phyloP scores from a whole-genome alignment of 306 rosid genomes.

The Medicago truncatula region DNA sequence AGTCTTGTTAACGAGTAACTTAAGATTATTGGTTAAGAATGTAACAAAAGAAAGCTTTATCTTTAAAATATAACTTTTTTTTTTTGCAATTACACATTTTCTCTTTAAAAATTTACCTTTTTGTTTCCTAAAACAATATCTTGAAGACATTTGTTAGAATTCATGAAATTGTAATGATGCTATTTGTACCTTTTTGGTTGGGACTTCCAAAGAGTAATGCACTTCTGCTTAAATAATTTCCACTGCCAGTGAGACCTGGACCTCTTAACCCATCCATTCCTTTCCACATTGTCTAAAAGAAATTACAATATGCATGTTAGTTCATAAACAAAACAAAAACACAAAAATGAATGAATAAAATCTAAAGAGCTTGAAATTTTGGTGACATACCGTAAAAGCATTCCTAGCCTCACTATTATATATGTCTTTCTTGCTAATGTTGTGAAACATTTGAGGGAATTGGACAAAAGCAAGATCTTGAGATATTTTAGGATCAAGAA shows the following conservation, averaged over 20 bases:
- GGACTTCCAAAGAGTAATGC: constrained; percentile 53
- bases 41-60: too few relatives aligned
- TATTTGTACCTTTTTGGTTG: constrained; percentile 45
- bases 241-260: constrained; percentile 56
- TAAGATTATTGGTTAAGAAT: too few relatives aligned
- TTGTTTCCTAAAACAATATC: too few relatives aligned
- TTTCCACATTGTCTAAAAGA: constrained; percentile 55
- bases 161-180: too few relatives aligned
- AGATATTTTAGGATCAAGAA: constrained; percentile 56
- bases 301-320: background rate
- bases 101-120: too few relatives aligned
- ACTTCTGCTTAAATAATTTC: constrained; percentile 51
- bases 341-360: background rate
- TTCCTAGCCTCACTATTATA: constrained; percentile 50
- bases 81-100: too few relatives aligned
- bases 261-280: constrained; percentile 63
- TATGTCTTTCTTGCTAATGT: constrained; percentile 56
- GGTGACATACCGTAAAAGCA: constrained; percentile 47
- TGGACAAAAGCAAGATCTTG: constrained; percentile 49
- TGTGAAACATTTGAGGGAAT: constrained; percentile 65
- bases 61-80: too few relatives aligned
- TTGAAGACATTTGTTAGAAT: too few relatives aligned
- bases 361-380: background rate
- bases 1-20: too few relatives aligned
- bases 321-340: too few relatives aligned